Base-by-base conservation (phyloP, 495 filamentous ascomycete species). In the Penicillium psychrofluorescens region DNA sequence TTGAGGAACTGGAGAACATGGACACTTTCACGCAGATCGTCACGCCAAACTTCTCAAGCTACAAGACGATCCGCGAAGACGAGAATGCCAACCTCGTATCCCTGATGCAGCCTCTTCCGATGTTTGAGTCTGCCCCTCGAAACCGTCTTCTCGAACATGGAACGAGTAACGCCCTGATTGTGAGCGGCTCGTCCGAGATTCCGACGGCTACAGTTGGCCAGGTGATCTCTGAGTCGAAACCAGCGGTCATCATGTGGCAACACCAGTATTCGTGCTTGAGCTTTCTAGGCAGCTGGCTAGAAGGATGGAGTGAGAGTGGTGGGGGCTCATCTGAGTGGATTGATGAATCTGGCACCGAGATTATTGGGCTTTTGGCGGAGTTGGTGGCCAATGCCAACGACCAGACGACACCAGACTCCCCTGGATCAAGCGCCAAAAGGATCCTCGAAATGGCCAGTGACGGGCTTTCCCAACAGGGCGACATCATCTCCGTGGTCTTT, bases 401-500 rank as follows among this genome's bases (percentile, higher is more conserved):
- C 35, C 41, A 48, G n/a, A 51, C 55, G 15, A 34, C 50, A 4
- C 56, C 55, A 9, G 55, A 48, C 29, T 46, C 56, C n/a, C 52
- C 63, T 13, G 58, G 57, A 13, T 56, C 55, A 9, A 55, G 49
- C 54, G 77, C 62, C 44, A 78, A 56, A 47, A 68, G 56, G 40
- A 72, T 92, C 14, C 62, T 95, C 11, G 79, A 81, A 50, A 76
- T 83, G 51, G 78, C 83, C 2, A 90, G 86, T 48, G 83, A 86
- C 55, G 78, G 79, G n/a, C 59, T 95, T 3, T 77, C 78, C 31
- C 74, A 76, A 12, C 82, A 81, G 48, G 78, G 79, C 42, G 94
- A 97, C 54, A 81, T 97, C 33, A 71, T 92, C 41, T 77, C 78
- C 8, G 77, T 96, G 36, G 70, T 96, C 11, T 82, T 87, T 47